Conservation (phyloP, 2,329 filamentous ascomycete species). For the Trichoderma sp. region DNA sequence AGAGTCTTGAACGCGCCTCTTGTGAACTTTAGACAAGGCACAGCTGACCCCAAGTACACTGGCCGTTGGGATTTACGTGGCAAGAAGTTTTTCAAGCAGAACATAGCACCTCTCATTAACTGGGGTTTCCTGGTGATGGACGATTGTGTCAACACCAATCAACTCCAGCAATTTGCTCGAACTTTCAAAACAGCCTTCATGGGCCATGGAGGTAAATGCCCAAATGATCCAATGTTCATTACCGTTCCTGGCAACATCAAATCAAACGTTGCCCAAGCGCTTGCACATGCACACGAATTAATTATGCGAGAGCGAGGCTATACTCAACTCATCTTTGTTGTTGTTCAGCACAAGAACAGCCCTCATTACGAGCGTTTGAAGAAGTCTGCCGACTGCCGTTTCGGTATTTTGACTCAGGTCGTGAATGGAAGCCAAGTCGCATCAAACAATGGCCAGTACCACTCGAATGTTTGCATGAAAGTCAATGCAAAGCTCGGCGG, state of each 20-base stretch:
- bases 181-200: slow-evolving; percentile 50
- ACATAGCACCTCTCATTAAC: slow-evolving; percentile 61
- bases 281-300: slow-evolving; percentile 46
- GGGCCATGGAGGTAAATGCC: slow-evolving; percentile 52
- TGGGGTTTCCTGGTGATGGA: slow-evolving; percentile 77
- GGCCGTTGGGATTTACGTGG: slow-evolving; percentile 88
- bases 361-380: slow-evolving; percentile 83
- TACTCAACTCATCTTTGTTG: slow-evolving; percentile 78
- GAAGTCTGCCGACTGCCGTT: slow-evolving; percentile 83
- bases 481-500: slow-evolving; percentile 95
- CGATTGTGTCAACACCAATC: slow-evolving; percentile 49
- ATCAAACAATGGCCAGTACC: slow-evolving; percentile 77
- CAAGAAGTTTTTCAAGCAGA: slow-evolving; percentile 70
- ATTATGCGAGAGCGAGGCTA: slow-evolving; percentile 56
- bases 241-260: slow-evolving; percentile 36
- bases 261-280: slow-evolving; percentile 52
- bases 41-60: slow-evolving; percentile 60
- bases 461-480: slow-evolving; percentile 94
- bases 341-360: slow-evolving; percentile 71
- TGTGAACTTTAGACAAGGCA: slow-evolving; percentile 65
- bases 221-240: slow-evolving; percentile 39
- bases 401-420: slow-evolving; percentile 81
- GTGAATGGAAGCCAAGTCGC: slow-evolving; percentile 70
- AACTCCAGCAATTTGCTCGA: slow-evolving; percentile 38
- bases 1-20: slow-evolving; percentile 70